Percentiles rank a stretch among this genome's conserved stretches.
Conservation (phyloP, 352 stramenopile genomes). For the Ophiocytium majus region DNA sequence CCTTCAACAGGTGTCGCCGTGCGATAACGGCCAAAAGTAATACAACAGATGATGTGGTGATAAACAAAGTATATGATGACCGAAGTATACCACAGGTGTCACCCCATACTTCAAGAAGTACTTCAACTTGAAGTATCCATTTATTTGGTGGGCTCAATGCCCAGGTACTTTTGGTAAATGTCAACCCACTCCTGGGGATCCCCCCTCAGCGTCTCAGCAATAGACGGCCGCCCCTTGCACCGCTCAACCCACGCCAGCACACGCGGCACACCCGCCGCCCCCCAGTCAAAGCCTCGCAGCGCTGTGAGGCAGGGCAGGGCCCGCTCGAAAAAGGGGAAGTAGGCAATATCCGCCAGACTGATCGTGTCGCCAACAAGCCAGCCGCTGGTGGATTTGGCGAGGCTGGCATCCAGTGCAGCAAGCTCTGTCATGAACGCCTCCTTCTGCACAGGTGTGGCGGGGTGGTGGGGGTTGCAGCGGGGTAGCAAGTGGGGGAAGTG, state of each 20-base stretch:
- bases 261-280: not conserved
- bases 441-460: not conserved
- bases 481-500: too few relatives aligned
- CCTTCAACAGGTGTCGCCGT: too few relatives aligned
- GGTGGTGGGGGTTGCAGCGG: too few relatives aligned
- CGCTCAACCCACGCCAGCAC: not conserved
- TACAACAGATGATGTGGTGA: too few relatives aligned
- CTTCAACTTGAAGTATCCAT: too few relatives aligned
- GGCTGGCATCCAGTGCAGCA: not conserved
- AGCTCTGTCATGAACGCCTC: not conserved
- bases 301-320: not conserved
- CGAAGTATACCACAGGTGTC: too few relatives aligned
- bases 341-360: not conserved
- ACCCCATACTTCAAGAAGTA: too few relatives aligned
- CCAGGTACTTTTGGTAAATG: not conserved
- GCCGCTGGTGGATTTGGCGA: not conserved
- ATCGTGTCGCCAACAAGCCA: not conserved
- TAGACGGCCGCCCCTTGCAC: not conserved
- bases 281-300: not conserved
- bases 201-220: not conserved
- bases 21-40: too few relatives aligned
- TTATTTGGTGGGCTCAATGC: not conserved
- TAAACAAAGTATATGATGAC: too few relatives aligned
- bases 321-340: conserved; percentile 1
- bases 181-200: not conserved